A percentile compares a stretch with the other conserved stretches of the same genome.
Conservation (phyloP, 2,329 filamentous ascomycete species). For the Colletotrichum nymphaeae region DNA sequence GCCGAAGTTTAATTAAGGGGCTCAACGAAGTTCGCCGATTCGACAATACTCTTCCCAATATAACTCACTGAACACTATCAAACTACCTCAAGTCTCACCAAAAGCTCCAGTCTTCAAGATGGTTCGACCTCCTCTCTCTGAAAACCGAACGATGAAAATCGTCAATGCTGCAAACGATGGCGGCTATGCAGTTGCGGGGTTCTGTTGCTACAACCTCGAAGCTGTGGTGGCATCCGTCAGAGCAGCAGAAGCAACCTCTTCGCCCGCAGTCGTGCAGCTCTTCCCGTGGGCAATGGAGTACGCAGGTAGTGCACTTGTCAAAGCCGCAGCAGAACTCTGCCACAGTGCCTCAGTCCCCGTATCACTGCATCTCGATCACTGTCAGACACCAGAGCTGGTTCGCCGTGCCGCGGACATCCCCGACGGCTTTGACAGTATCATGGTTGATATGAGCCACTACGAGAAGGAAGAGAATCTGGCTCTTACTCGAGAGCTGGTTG, state of each 20-base stretch:
- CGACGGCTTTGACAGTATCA: slow-evolving; percentile 75
- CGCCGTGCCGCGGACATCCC: slow-evolving; percentile 62
- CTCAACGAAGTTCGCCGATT: background rate
- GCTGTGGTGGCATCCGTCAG: background rate
- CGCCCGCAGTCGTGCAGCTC: background rate
- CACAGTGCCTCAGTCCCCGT: background rate
- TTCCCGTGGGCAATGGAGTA: background rate
- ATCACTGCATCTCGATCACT: slow-evolving; percentile 75
- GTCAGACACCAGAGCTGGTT: slow-evolving; percentile 70
- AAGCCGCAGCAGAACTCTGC: background rate
- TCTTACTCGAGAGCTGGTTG: slow-evolving; percentile 69
- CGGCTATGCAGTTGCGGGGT: slow-evolving; percentile 64
- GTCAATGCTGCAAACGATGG: slow-evolving; percentile 64
- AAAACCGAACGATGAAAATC: slow-evolving; percentile 46
- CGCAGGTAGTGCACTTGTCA: background rate
- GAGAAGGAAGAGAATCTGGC: slow-evolving; percentile 77
- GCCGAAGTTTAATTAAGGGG: too few relatives aligned
- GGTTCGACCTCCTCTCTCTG: background rate
- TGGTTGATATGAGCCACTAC: slow-evolving; percentile 83
- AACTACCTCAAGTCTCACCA: background rate
- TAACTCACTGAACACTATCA: background rate
- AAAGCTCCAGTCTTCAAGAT: background rate
- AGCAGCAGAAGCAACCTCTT: background rate
- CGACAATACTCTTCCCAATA: background rate
- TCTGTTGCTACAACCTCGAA: slow-evolving; percentile 50